Evolutionary conservation across 148 eudicot genomes (phyloP).

Genomic region (Chenopodium berlandieri): DNA sequence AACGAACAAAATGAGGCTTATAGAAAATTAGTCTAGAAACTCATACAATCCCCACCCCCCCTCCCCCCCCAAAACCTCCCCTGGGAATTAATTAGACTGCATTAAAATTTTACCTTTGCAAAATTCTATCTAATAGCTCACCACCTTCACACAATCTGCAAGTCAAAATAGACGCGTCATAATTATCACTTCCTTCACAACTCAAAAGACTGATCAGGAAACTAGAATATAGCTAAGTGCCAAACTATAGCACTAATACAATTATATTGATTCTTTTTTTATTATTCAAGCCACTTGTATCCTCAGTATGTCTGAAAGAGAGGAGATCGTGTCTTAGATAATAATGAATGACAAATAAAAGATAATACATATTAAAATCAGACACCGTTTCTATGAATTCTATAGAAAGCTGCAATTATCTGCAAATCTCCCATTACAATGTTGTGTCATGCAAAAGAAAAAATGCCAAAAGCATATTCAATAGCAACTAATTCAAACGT

Average conservation of each 20-base stretch:
- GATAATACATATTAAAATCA: not conserved
- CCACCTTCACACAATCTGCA: conserved; percentile 99
- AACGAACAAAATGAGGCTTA: not conserved
- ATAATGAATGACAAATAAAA: not conserved
- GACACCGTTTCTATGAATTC: not conserved
- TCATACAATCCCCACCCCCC: not conserved
- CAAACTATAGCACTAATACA: not conserved
- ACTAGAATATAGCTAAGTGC: not conserved
- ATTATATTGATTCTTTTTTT: not conserved
- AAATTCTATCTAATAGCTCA: conserved; percentile 83
- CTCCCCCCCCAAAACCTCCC: not conserved
- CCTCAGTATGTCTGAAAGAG: not conserved
- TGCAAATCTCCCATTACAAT: not conserved
- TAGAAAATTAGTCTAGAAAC: not conserved
- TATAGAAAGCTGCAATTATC: not conserved
- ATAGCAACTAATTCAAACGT: not conserved
- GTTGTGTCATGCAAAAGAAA: not conserved
- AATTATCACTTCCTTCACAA: not conserved
- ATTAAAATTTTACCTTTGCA: conserved; percentile 59
- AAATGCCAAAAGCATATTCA: not conserved
- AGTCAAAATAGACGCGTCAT: conserved; percentile 12
- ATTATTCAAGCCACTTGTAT: not conserved
- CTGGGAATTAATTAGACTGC: not conserved
- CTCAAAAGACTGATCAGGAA: not conserved
- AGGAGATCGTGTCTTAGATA: not conserved